Conservation (phyloP, 352 stramenopile genomes). For the Sclerospora graminicola region DNA sequence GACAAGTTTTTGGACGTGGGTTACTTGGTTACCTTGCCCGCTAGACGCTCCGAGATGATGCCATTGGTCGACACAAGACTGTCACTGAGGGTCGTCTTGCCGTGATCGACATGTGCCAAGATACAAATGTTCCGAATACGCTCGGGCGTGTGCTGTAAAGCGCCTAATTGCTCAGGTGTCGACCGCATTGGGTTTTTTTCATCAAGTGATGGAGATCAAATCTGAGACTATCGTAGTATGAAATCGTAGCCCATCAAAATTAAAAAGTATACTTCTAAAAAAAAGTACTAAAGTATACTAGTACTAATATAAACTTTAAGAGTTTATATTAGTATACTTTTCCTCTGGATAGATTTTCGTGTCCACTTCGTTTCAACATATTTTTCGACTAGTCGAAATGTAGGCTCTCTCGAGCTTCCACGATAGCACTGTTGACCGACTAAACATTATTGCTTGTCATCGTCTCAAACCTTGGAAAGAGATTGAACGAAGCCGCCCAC, state of each 20-base stretch:
- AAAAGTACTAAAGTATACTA: too few species aligned
- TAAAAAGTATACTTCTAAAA: too few species aligned
- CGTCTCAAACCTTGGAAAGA: background rate
- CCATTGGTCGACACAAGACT: constrained; percentile 93
- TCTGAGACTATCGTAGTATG: too few species aligned
- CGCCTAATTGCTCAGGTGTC: constrained; percentile 39
- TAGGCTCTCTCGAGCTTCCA: background rate
- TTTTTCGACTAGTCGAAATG: background rate
- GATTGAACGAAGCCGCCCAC: background rate
- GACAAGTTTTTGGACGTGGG: too few species aligned
- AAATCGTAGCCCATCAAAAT: too few species aligned
- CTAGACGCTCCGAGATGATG: constrained; percentile 95
- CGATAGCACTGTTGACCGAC: background rate
- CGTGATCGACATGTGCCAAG: constrained; percentile 92
- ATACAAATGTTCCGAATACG: constrained; percentile 94
- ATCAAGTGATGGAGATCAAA: too few species aligned
- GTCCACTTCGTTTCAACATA: background rate
- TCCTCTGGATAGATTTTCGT: too few species aligned
- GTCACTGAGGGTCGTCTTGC: constrained; percentile 89
- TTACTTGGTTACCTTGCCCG: constrained; percentile 64
- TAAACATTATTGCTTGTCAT: background rate
- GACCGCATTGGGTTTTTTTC: too few species aligned
- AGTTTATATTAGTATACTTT: too few species aligned
- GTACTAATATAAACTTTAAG: too few species aligned
- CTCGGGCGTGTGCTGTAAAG: constrained; percentile 58